Base-by-base conservation (phyloP, 1,139 yeast genomes). In the Debaryomyces robertsiae region DNA sequence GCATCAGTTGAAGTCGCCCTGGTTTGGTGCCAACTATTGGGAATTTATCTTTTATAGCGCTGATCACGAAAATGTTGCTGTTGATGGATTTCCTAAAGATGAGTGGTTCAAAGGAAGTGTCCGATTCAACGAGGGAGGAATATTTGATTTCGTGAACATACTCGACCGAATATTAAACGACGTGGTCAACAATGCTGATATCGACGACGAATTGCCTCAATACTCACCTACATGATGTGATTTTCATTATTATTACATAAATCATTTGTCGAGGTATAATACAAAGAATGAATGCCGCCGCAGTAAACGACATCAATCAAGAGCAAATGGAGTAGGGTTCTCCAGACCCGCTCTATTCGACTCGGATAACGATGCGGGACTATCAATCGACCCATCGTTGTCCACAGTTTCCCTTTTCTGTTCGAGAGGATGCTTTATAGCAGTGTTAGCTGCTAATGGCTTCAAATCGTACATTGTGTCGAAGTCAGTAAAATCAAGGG, bases 21-120 rank as follows among this genome's bases (percentile, higher is more conserved):
- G 80, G 81, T 73, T 77, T 52, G 82, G 82, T 0, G 67, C 79
- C 15, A 77, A 76, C 50, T 73, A 67, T 50, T 75, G 77, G 73
- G 66, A 67, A 47, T 67, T 74, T 36, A 41, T 68, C 32, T 73
- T 77, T 49, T 65, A 55, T 39, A 63, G 72, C 41, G 24, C 24
- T n/a, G 54, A 64, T 2, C 45, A 57, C 3, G 47, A 46, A 19
- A 61, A 65, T 2, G 40, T 53, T 15, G 52, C 57, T 3, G 62
- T 67, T 4, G 79, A 75, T 35, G 76, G 81, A 2, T 64, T 72
- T 27, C 76, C 77, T 9, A 60, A 59, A 34, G 52, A 65, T 27
- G 63, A 68, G 33, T 67, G 65, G 52, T 73, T 67, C 55, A 53
- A 58, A 32, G 74, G 76, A 2, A 53, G 52, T 6, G 43, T 76